Base-by-base conservation (phyloP, 495 filamentous ascomycete genomes). In the Penicillium waksmanii region DNA sequence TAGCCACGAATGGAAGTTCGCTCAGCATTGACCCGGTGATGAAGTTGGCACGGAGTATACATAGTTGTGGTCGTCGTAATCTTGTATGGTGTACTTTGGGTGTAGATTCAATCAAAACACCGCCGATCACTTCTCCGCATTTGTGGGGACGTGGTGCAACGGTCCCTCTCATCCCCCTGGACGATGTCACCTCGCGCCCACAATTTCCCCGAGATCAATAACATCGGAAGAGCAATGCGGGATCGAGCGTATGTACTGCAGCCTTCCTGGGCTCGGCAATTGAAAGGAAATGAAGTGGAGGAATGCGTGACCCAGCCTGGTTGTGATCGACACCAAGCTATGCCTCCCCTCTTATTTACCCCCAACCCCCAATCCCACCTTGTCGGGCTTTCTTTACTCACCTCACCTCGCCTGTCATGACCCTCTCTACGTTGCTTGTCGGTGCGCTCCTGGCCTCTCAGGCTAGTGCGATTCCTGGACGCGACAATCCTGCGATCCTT, bases 401-500 rank as follows among this genome's bases (percentile, higher is more conserved):
- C n/a, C 18, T 38, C 12, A 15, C 51, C 36, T 35, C 3, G 49
- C 48, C 27, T 31, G 27, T 31, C 36, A 70, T 70, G 67, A 51
- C 23, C 49, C 34, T 62, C n/a, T 57, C 70, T 13, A 40, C 72
- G 5, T 48, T 72, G 15, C 56, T 73, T 23, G 63, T 66, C 18
- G 48, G 73, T 19, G 67, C 68, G 1, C 55, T 75, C 23, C 43
- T 76, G 47, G 61, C 61, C 47, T 42, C 68, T 8, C 58, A 66
- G 51, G 69, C 65, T 35, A 56, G 43, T 57, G 66, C 64, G 11
- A 52, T 64, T 35, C 61, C 70, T 58, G 71, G 53, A 48, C 66
- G 61, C 15, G 71, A 77, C 31, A 58, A 67, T 12, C 63, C 68
- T 21, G 63, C 71, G 27, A 56, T 80, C 48, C 53, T 76, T 18